Conservation (phyloP, 2,329 filamentous ascomycete species). For the Hypoxylon sp. region DNA sequence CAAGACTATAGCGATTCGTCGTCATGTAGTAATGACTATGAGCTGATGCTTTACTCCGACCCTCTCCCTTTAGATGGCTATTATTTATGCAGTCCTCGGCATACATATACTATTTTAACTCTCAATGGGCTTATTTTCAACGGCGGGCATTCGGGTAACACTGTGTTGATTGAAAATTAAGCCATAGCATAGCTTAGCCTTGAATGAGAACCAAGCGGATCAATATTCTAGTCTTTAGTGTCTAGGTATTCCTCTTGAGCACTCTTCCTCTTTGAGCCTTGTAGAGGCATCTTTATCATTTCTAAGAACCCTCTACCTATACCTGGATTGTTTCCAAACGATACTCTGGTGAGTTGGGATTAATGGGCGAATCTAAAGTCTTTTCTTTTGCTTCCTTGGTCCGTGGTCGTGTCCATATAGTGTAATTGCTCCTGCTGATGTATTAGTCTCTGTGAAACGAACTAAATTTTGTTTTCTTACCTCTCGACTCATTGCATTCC, state of each 20-base stretch:
- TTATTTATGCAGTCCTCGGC: too few relatives aligned
- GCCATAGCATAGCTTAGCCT: neutral
- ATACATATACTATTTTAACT: too few relatives aligned
- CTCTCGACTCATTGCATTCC: constrained; percentile 35
- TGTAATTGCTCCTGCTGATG: constrained; percentile 28
- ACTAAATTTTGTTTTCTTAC: constrained; percentile 18
- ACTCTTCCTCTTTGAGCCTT: too few relatives aligned
- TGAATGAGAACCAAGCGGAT: neutral
- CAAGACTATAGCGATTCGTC: too few relatives aligned
- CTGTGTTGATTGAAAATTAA: too few relatives aligned
- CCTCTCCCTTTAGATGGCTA: too few relatives aligned
- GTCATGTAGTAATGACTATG: too few relatives aligned
- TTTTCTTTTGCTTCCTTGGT: constrained; percentile 38
- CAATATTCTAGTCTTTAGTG: neutral
- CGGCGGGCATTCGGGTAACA: too few relatives aligned
- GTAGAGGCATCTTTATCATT: neutral
- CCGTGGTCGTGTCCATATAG: constrained; percentile 38
- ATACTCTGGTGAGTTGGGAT: neutral
- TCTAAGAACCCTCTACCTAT: neutral
- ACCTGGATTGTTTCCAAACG: neutral
- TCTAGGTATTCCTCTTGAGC: neutral
- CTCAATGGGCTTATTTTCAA: too few relatives aligned
- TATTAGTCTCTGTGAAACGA: neutral
- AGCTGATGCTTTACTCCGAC: too few relatives aligned
- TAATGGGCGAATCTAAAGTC: constrained; percentile 41